Evolutionary conservation across 2,329 filamentous ascomycete species (phyloP).

Genomic region (Dactylonectria estremocensis): DNA sequence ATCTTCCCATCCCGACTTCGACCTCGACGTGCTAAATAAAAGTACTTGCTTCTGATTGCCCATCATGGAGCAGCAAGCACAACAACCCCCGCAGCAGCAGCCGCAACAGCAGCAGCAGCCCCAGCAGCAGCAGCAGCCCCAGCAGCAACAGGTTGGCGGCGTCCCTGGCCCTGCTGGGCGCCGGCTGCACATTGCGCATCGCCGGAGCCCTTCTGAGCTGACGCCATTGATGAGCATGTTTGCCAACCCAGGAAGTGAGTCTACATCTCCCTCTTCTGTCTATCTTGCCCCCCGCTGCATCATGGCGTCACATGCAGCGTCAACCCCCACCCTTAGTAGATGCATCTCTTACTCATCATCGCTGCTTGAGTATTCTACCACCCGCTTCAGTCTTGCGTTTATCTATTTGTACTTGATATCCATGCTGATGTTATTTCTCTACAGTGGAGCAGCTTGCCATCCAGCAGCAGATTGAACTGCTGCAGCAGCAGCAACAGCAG

Average conservation of each 20-base stretch:
- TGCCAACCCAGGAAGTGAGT: conserved; percentile 76
- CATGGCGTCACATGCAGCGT: neutral
- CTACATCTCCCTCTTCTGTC: conserved; percentile 27
- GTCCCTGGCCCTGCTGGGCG: conserved; percentile 85
- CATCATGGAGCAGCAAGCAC: conserved; percentile 70
- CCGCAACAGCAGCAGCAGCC: conserved; percentile 68
- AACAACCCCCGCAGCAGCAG: conserved; percentile 59
- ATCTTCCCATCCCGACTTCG: conserved; percentile 44
- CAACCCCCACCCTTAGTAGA: conserved; percentile 1
- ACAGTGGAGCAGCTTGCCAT: conserved; percentile 97
- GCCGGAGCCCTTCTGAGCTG: conserved; percentile 96
- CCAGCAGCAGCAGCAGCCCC: conserved; percentile 61
- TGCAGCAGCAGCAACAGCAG: conserved; percentile 98
- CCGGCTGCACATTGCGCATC: conserved; percentile 96
- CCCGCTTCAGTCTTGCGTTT: neutral
- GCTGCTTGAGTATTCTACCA: neutral
- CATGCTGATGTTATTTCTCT: conserved; percentile 42
- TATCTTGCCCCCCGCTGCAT: neutral
- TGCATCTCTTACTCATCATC: neutral
- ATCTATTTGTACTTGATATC: conserved; percentile 15
- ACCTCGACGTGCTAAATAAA: conserved; percentile 57
- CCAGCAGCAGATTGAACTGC: conserved; percentile 96
- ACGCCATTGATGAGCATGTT: conserved; percentile 98
- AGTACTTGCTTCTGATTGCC: conserved; percentile 56
- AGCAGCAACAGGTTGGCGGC: conserved; percentile 68